Base-by-base conservation (phyloP, 305 asterid species). In the Caryopteris hybrid region DNA sequence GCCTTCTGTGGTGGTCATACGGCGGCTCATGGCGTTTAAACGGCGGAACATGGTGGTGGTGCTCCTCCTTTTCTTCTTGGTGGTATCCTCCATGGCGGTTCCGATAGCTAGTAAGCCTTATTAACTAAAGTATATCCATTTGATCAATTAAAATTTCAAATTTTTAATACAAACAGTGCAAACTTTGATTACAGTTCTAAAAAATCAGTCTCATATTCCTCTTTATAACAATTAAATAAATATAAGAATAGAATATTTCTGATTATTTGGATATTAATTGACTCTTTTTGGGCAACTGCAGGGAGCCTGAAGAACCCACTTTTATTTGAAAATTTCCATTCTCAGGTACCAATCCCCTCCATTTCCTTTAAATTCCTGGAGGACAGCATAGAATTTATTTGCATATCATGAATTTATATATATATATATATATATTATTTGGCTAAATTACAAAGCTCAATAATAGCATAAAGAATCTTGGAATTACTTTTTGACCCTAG, bases 101-200 rank as follows among this genome's bases (percentile, higher is more conserved):
- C 70, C 69, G 0, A 13, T 51, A 1, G 69, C 83, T 18, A 76
- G 86, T 82, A 82, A 79, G 78, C 2, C 29, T 73, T 59, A n/a
- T 21, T 20, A 52, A 13, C 36, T 29, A 14, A 1, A 0, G 22
- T 8, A 16, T 46, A 17, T 51, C 9, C 43, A 9, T 16, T 5
- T 42, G 3, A 17, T n/a, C n/a, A n/a, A n/a, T n/a, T n/a, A n/a
- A n/a, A n/a, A n/a, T n/a, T n/a, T n/a, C n/a, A n/a, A n/a, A n/a
- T n/a, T n/a, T n/a, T n/a, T n/a, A n/a, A n/a, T n/a, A n/a, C n/a
- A n/a, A n/a, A n/a, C n/a, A n/a, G n/a, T n/a, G n/a, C n/a, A n/a
- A n/a, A n/a, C n/a, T n/a, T n/a, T n/a, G n/a, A n/a, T n/a, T n/a
- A n/a, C n/a, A n/a, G n/a, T n/a, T n/a, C n/a, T n/a, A n/a, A n/a